These are phyloP conservation scores for Allium fistulosum DNA, from an alignment of 106 monocot genomes.

Conservation along the genomic window DNA sequence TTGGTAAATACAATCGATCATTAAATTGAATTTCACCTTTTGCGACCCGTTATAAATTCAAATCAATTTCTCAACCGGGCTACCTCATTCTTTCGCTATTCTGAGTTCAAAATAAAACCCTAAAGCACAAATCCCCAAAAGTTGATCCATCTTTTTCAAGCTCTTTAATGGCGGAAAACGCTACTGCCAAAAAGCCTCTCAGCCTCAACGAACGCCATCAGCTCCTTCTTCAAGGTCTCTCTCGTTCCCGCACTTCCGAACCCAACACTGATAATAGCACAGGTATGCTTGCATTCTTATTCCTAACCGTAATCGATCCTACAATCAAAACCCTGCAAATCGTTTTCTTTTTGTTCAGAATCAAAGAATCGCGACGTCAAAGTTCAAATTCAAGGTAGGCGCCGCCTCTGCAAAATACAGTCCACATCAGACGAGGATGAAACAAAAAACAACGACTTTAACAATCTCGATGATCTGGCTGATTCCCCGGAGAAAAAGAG, in stretches of 20 bases:
- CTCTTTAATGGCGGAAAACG: slow-evolving; percentile 13
- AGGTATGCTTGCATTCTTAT: not conserved
- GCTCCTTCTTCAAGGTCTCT: slow-evolving; percentile 38
- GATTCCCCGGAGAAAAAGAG: slow-evolving; percentile 18
- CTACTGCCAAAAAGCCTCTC: slow-evolving; percentile 44
- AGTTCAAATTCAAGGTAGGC: slow-evolving; percentile 66
- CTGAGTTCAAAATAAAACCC: not conserved
- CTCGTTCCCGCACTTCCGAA: slow-evolving; percentile 25
- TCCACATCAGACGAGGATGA: slow-evolving; percentile 3
- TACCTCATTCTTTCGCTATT: not conserved
- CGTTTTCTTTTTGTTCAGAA: slow-evolving; percentile 21
- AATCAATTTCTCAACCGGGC: no score
- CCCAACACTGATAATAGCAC: slow-evolving; percentile 1
- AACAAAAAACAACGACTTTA: not conserved
- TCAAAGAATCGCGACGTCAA: slow-evolving; percentile 24
- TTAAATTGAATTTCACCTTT: not conserved
- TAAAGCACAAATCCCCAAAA: not conserved
- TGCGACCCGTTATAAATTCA: no score
- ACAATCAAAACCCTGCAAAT: not conserved
- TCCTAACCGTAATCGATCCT: slow-evolving; percentile 3
- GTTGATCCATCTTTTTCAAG: not conserved
- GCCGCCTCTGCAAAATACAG: slow-evolving; percentile 86
- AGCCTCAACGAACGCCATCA: slow-evolving; percentile 81
- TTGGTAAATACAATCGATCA: no score
- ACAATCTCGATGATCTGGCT: not conserved